Base-by-base conservation (phyloP, 2,329 filamentous ascomycete genomes). In the Septoria petroselini region DNA sequence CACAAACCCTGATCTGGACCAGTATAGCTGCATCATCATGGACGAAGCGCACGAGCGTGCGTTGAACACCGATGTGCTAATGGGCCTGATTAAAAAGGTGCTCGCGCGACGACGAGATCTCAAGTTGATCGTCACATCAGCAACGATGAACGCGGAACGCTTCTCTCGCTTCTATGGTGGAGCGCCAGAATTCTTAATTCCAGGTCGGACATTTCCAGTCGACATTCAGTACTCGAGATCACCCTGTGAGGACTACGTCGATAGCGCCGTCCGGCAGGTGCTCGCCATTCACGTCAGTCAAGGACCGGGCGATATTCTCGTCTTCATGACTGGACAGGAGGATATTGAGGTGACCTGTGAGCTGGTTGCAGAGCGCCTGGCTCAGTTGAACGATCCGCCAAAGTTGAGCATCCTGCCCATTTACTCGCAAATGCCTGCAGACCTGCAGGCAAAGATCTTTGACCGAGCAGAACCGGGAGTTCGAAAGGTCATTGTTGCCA, bases 251-350 rank as follows among this genome's bases (percentile, higher is more conserved):
- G 93, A 98, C 67, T 98, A 98, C 61, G 93, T 98, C 23, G 94
- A 98, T 64, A 89, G 90, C 61, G 89, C 94, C 1, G 93, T 98
- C 44, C 93, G 96, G 65, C 93, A 97, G 69, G 88, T 96, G 31
- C 78, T 98, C 39, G 86, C 90, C 1, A 97, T 98, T 43, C 93
- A 98, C 63, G 91, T 98, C 8, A 95, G 91, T 0, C 94, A 97
- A 76, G 88, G 88, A 0, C 72, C 83, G 0, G 93, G 93, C 9
- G 93, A 98, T 70, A 97, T 98, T 48, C 75, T 98, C 7, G 91
- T 98, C 7, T 98, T 98, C 70, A 98, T 98, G 93, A 98, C 94
- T 0, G 93, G 93, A 8, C 93, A 97, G 68, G 94, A 98, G 71
- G 93, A 98, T 65, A 98, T 98, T 54, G 93, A 98, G 69, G 86